Percentiles rank a stretch among this genome's conserved stretches.
Evolutionary conservation across 2,329 filamentous ascomycete species (phyloP).

Genomic region (Aureobasidium sp.): DNA sequence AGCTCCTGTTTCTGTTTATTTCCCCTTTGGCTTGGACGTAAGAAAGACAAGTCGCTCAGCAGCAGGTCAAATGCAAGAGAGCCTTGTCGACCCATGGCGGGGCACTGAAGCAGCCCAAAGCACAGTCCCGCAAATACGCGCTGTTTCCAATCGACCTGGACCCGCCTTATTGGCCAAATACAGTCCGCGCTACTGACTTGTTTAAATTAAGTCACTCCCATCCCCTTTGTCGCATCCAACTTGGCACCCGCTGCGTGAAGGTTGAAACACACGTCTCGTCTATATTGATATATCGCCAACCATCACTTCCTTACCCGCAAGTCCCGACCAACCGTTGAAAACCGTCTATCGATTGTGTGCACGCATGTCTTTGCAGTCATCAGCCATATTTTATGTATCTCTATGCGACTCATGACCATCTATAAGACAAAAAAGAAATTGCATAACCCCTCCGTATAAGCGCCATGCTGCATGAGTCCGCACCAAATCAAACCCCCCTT

Average conservation of each 20-base stretch:
- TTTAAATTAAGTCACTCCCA: background rate
- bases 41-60: background rate
- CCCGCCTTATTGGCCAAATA: slow-evolving; percentile 6
- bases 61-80: background rate
- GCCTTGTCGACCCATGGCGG: slow-evolving; percentile 1
- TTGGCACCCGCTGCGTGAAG: background rate
- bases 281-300: slow-evolving; percentile 2
- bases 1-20: background rate
- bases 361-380: background rate
- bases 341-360: slow-evolving; percentile 2
- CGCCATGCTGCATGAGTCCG: slow-evolving; percentile 10
- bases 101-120: slow-evolving; percentile 14
- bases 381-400: background rate
- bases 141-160: slow-evolving; percentile 8
- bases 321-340: slow-evolving; percentile 3
- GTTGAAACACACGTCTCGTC: slow-evolving; percentile 10
- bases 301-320: background rate
- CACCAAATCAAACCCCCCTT: slow-evolving; percentile 2
- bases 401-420: slow-evolving; percentile 1
- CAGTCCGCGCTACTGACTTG: background rate
- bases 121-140: slow-evolving; percentile 13
- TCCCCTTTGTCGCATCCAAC: slow-evolving; percentile 11
- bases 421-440: slow-evolving; percentile 11
- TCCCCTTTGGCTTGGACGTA: background rate
- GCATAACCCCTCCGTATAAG: slow-evolving; percentile 1